Percentiles rank a stretch among this genome's conserved stretches.
These are phyloP conservation scores for Fagopyrum tataricum DNA, from an alignment of 148 eudicot genomes.

Conservation along the genomic window DNA sequence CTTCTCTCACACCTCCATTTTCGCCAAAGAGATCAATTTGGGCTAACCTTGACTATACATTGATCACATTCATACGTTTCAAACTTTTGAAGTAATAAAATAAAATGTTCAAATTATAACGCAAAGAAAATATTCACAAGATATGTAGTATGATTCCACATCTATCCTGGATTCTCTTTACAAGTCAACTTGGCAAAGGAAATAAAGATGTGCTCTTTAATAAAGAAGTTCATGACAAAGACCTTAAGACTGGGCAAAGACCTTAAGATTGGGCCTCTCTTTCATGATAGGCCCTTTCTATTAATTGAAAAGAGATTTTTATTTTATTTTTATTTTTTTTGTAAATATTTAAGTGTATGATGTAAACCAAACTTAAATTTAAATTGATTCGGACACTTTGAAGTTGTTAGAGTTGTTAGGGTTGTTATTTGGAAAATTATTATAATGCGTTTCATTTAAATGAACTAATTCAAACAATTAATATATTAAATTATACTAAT, in stretches of 20 bases:
- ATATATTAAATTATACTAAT: too few species aligned
- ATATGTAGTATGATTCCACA: neutral
- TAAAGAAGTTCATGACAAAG: neutral
- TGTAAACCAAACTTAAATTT: too few species aligned
- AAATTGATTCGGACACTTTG: too few species aligned
- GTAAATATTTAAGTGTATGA: too few species aligned
- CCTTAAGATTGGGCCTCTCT: neutral
- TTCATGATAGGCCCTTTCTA: neutral
- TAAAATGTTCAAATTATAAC: too few species aligned
- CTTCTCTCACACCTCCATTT: slow-evolving; percentile 38
- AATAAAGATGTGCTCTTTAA: neutral
- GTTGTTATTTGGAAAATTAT: too few species aligned
- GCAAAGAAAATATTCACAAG: too few species aligned
- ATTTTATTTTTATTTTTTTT: too few species aligned
- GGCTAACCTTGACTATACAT: slow-evolving; percentile 53
- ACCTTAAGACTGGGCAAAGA: neutral
- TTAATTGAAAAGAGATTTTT: neutral
- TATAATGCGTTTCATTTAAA: too few species aligned
- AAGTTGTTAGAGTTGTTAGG: too few species aligned
- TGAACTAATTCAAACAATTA: too few species aligned
- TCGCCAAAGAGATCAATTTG: slow-evolving; percentile 78
- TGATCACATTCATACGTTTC: neutral
- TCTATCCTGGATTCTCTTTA: neutral
- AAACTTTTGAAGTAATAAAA: neutral
- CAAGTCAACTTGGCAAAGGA: slow-evolving; percentile 1